Base-by-base conservation (phyloP, 441 rosid species). In the Erodium chrysanthum region DNA sequence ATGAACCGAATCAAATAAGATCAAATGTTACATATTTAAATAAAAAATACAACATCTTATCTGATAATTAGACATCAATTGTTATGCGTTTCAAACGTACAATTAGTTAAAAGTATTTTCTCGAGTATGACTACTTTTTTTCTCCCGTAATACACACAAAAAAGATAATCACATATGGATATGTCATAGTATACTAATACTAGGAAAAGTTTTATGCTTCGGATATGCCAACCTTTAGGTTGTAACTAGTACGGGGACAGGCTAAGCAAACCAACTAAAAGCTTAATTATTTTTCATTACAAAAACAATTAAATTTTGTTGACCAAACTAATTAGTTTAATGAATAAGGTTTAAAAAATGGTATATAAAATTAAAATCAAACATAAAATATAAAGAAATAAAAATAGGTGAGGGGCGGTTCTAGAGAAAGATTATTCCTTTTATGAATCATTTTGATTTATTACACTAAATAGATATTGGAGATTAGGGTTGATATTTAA, bases 221-320 rank as follows among this genome's bases (percentile, higher is more conserved):
- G 78, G 68, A 71, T 74, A 74, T 71, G 66, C 74, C 64, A 52
- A 64, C 54, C 48, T 18, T 31, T 31, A 31, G 35, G 35, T 5
- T 4, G 35, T 31, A 31, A 4, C 35, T 31, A 0, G 68, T 40
- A 52, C 35, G 48, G 62, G 61, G 46, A 64, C 37, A 33, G 46
- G 71, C 68, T 70, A 67, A 75, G 23, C 60, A 40, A 54, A 54
- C 48, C 40, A 60, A 63, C 25, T 35, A 40, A 11, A 59, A 31
- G 20, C 9, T 3, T 54, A 54, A 18, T 54, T 18, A 15, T 10
- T 27, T 15, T 29, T 4, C 14, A 40, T 20, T 22, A 52, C n/a
- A 18, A 4, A 25, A 11, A 33, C 17, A 33, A 25, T 54, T 35
- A 15, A 31, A 10, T 54, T 17, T 17, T 40, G 33, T 63, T 70